Evolutionary conservation across 305 asterid species (phyloP).

Genomic region (Lippia alba): DNA sequence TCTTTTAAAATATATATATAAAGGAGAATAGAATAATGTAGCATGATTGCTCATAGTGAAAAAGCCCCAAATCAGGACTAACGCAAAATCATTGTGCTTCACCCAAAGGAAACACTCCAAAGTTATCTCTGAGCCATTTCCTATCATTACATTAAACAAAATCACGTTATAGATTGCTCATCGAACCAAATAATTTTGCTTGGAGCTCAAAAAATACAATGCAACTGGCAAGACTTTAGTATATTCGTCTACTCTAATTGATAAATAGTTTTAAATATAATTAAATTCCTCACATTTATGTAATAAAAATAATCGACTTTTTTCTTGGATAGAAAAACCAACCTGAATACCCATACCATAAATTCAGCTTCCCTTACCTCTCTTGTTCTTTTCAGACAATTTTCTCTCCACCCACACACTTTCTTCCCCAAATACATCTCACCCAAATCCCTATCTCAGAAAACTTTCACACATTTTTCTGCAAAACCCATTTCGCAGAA

Average conservation of each 20-base stretch:
- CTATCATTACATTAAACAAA: background rate
- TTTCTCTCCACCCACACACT: slow-evolving; percentile 10
- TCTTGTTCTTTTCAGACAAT: background rate
- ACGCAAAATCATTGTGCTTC: slow-evolving; percentile 20
- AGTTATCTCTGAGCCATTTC: background rate
- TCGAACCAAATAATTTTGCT: too few species aligned
- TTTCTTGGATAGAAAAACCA: too few species aligned
- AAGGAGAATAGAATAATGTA: background rate
- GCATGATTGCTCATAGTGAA: background rate
- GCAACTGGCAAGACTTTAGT: too few species aligned
- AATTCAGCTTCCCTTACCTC: background rate
- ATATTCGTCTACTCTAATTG: too few species aligned
- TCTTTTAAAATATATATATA: too few species aligned
- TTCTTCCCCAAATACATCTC: slow-evolving; percentile 2
- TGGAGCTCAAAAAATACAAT: too few species aligned
- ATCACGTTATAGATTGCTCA: background rate
- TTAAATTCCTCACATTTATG: too few species aligned
- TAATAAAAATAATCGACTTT: too few species aligned
- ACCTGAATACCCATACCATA: background rate
- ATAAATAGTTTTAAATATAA: too few species aligned
- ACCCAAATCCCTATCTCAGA: background rate
- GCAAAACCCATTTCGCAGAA: background rate
- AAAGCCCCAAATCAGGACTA: slow-evolving; percentile 14
- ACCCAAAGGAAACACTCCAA: background rate
- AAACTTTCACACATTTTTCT: background rate